Percentiles rank a stretch among this genome's conserved stretches.
These are phyloP conservation scores for Juncus effusus DNA, from an alignment of 176 grass and related monocot genomes.

Conservation along the genomic window DNA sequence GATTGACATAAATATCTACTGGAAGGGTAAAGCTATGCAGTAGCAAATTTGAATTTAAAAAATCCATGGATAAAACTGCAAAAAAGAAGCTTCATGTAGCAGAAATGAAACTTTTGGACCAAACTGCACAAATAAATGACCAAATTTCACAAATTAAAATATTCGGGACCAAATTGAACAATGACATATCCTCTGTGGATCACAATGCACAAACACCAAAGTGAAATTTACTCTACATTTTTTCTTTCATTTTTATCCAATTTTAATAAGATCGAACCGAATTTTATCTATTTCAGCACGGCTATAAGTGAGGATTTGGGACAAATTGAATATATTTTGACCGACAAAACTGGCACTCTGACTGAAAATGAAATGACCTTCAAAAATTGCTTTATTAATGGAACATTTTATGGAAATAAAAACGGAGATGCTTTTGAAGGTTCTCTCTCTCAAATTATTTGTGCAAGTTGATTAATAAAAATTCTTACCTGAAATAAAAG, in stretches of 20 bases:
- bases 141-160: no score
- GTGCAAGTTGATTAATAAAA: not conserved
- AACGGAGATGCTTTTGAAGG: constrained; percentile 87
- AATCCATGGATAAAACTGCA: not conserved
- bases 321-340: constrained; percentile 96
- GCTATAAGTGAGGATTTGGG: constrained; percentile 98
- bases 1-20: no score
- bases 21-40: no score
- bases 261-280: no score
- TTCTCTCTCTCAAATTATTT: constrained; percentile 21
- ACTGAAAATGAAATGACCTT: constrained; percentile 92
- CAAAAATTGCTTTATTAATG: constrained; percentile 84
- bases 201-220: not conserved
- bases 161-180: constrained; percentile 17
- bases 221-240: not conserved
- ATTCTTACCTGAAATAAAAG: not conserved
- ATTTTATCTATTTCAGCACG: constrained; percentile 73
- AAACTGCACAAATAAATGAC: not conserved
- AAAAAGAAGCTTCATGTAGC: not conserved
- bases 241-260: not conserved
- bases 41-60: not conserved
- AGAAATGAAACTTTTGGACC: not conserved
- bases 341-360: constrained; percentile 93
- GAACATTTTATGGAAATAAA: constrained; percentile 66
- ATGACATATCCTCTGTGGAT: not conserved